Conservation (phyloP, 1,139 yeast genomes). For the Taiozyma sp. region DNA sequence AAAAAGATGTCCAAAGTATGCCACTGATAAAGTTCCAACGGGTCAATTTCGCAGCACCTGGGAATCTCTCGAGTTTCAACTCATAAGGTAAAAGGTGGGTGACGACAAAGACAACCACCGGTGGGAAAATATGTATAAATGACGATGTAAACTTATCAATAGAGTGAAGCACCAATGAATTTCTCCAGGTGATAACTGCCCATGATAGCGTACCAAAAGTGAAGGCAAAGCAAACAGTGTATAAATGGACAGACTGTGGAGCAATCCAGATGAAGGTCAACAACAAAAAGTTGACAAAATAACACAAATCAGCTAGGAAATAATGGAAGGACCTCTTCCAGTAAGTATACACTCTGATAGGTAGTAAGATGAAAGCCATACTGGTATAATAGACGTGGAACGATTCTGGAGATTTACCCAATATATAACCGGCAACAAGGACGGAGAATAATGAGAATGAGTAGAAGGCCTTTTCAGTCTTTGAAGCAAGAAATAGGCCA, state of each 20-base stretch:
- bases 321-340: constrained; percentile 77
- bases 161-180: constrained; percentile 86
- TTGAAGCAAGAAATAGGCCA: constrained; percentile 46
- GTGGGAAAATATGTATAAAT: constrained; percentile 88
- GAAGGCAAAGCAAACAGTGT: constrained; percentile 79
- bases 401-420: constrained; percentile 72
- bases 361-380: constrained; percentile 62
- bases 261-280: constrained; percentile 75
- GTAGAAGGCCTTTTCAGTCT: constrained; percentile 78
- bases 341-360: constrained; percentile 79
- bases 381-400: constrained; percentile 74
- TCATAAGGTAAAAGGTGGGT: constrained; percentile 70
- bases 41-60: constrained; percentile 67
- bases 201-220: constrained; percentile 86
- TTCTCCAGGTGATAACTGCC: constrained; percentile 96
- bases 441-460: constrained; percentile 66
- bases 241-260: constrained; percentile 67
- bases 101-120: constrained; percentile 80
- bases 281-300: constrained; percentile 74
- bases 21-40: constrained; percentile 73
- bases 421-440: constrained; percentile 66
- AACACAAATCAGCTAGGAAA: constrained; percentile 89
- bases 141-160: constrained; percentile 92
- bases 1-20: constrained; percentile 71
- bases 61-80: constrained; percentile 54